phyloP scores from a whole-genome alignment of 176 grass and related monocot genomes.

The Puya raimondii region DNA sequence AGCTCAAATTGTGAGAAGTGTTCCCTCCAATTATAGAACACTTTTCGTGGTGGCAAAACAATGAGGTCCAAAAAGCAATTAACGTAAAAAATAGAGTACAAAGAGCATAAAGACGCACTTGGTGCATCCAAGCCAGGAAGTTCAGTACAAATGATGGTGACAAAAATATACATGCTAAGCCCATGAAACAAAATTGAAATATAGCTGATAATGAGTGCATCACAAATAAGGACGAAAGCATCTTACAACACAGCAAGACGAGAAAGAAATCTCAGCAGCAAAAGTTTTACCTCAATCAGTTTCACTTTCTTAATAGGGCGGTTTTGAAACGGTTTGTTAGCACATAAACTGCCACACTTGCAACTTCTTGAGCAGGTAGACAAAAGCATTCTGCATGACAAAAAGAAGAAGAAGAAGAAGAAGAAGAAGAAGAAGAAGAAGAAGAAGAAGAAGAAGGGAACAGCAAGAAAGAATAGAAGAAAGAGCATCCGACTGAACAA shows the following conservation, averaged over 20 bases:
- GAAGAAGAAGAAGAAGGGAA: too few relatives aligned
- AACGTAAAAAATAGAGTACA: too few relatives aligned
- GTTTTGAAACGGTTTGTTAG: constrained; percentile 21
- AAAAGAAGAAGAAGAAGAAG: background rate
- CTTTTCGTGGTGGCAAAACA: too few relatives aligned
- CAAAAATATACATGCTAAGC: too few relatives aligned
- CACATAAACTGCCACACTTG: constrained; percentile 19
- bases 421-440: background rate
- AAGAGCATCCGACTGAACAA: background rate
- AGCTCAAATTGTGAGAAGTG: too few relatives aligned
- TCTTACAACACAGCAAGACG: background rate
- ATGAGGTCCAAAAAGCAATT: too few relatives aligned
- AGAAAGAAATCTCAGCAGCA: background rate
- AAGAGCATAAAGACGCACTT: too few relatives aligned
- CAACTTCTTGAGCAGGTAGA: constrained; percentile 18
- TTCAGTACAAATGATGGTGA: too few relatives aligned
- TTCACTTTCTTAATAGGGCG: constrained; percentile 23
- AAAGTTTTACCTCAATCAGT: constrained; percentile 14
- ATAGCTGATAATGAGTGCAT: background rate
- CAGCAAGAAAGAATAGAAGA: background rate
- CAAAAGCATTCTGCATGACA: constrained; percentile 14
- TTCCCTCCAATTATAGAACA: too few relatives aligned
- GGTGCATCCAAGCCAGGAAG: too few relatives aligned
- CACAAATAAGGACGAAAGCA: background rate
- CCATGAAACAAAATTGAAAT: too few relatives aligned